Evolutionary conservation across 1,284 basidiomycete species (phyloP), one percentile per base, ranked within the genome.

Genomic region (Cryptococcus sp.): DNA sequence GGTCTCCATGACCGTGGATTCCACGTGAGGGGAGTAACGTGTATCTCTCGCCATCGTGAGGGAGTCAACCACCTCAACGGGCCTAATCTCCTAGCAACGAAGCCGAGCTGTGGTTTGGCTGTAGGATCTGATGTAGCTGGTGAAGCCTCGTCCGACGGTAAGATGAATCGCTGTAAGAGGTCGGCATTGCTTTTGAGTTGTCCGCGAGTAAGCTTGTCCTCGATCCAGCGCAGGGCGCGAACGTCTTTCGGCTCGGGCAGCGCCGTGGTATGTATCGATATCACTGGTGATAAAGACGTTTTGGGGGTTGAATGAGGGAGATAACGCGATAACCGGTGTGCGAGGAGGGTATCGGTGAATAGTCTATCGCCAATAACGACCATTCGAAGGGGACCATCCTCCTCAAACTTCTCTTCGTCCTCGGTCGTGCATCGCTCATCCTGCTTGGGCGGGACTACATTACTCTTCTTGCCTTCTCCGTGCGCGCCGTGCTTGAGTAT

Each of bases 321-420:
- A 13, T 71, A 62, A 27, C 63, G 54, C 4, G 73, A 71, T 47
- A 84, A 76, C 2, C 91, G 86, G 65, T 89, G 88, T 5, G 92
- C 89, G 71, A 97, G 82, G 47, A 96, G 84, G 19, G 94, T 81
- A 75, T 98, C 94, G 0, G 94, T 98, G 70, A 94, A 90, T 44
- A 94, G 80, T 11, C 94, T 83, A 78, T 98, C 94, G 1, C 94
- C 94, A 11, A 98, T 85, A 19, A 96, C 79, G 59, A 96, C 79
- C 38, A 96, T 81, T 19, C 70, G 56, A 60, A 75, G 59, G 85
- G 84, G 47, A 84, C 81, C 66, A 22, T 40, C 42, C 23, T 35
- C 39, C 27, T n/a, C 23, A 5, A 45, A 20, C 16, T 52, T 35
- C 31, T 48, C 40, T 6, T 50, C 22, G 10, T 47, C n/a, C 16